Evolutionary conservation across 495 filamentous ascomycete genomes (phyloP).

Genomic region (Arthonia radiata): DNA sequence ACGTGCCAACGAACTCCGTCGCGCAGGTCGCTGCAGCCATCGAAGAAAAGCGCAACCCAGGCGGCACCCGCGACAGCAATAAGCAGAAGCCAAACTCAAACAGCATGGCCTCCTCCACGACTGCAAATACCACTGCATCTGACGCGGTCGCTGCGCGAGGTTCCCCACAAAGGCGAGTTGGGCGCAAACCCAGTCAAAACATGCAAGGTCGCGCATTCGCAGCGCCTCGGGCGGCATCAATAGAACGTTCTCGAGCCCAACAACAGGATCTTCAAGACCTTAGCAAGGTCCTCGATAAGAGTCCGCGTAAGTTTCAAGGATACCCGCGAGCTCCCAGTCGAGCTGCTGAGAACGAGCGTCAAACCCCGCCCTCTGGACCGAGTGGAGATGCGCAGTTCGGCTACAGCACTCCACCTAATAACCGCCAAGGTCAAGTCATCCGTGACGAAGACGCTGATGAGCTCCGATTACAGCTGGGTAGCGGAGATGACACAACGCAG

Average conservation of each 20-base stretch:
- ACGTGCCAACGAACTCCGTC: slow-evolving; percentile 33
- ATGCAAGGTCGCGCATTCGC: slow-evolving; percentile 17
- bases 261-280: slow-evolving; percentile 11
- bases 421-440: slow-evolving; percentile 10
- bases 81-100: no score
- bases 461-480: no score
- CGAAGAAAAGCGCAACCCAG: slow-evolving; percentile 22
- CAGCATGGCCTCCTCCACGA: no score
- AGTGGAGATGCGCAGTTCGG: slow-evolving; percentile 6
- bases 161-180: slow-evolving; percentile 2
- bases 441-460: slow-evolving; percentile 5
- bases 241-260: slow-evolving; percentile 12
- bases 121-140: no score
- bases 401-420: slow-evolving; percentile 12
- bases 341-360: background rate
- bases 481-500: no score
- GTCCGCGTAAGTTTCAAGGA: slow-evolving; percentile 8
- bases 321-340: background rate
- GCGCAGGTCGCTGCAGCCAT: slow-evolving; percentile 30
- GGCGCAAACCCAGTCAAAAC: slow-evolving; percentile 9
- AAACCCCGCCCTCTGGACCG: background rate
- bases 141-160: no score
- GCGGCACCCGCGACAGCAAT: no score
- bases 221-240: slow-evolving; percentile 14
- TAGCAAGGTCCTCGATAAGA: slow-evolving; percentile 9